Conservation (phyloP, 2,329 filamentous ascomycete genomes). For the Colletotrichum noveboracense region DNA sequence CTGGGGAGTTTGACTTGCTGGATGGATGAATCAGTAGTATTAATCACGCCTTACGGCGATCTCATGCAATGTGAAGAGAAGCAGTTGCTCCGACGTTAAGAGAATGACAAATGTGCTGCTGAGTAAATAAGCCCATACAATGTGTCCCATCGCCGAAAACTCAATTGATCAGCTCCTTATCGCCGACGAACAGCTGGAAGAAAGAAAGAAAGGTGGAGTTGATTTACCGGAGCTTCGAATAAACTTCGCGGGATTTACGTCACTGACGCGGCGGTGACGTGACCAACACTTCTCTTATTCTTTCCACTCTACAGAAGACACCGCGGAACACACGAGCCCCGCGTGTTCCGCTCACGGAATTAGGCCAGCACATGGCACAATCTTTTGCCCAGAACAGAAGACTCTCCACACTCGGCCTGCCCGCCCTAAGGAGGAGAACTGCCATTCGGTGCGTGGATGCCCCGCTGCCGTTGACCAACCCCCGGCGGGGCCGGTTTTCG, state of each 20-base stretch:
- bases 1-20: neutral
- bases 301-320: too few relatives aligned
- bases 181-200: neutral
- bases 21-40: neutral
- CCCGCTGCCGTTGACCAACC: neutral
- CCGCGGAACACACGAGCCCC: neutral
- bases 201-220: neutral
- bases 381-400: neutral
- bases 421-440: neutral
- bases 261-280: slow-evolving; percentile 16
- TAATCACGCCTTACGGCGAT: neutral
- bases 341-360: neutral
- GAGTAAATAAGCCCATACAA: neutral
- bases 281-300: neutral
- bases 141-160: neutral
- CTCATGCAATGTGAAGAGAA: neutral
- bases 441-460: neutral
- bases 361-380: neutral
- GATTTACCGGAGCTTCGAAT: neutral
- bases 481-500: neutral
- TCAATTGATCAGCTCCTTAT: neutral
- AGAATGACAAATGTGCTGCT: neutral
- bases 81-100: neutral
- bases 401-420: neutral
- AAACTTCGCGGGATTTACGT: slow-evolving; percentile 6